Conservation (phyloP, 768 basidiomycete genomes). For the Termitomyces sp. region DNA sequence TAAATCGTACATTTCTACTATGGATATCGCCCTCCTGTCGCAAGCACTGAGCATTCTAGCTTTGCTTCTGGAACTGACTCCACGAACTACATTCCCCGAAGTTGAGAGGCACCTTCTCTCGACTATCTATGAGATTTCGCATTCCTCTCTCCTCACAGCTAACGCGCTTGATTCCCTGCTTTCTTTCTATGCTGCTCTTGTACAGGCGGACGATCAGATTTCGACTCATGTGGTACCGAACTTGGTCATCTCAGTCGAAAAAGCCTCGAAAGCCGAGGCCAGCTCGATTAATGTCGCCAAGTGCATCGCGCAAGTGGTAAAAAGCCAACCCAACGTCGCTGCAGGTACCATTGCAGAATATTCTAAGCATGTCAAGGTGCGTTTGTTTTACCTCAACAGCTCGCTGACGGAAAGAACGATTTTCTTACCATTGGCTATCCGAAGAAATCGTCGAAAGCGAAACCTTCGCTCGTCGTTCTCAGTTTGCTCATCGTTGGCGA, state of each 20-base stretch:
- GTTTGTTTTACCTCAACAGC: conserved; percentile 2
- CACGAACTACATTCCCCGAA: conserved; percentile 63
- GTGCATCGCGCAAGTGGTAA: conserved; percentile 80
- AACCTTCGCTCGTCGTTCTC: conserved; percentile 65
- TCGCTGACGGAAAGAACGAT: background rate
- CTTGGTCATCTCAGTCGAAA: conserved; percentile 62
- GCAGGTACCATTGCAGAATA: conserved; percentile 85
- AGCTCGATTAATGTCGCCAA: conserved; percentile 72
- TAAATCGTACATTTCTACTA: conserved; percentile 64
- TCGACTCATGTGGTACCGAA: conserved; percentile 78
- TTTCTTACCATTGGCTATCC: background rate
- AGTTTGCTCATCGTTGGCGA: conserved; percentile 90
- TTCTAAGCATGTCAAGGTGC: conserved; percentile 73
- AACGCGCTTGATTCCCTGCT: conserved; percentile 77
- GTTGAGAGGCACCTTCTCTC: conserved; percentile 66
- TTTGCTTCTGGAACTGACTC: conserved; percentile 63
- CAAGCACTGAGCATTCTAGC: conserved; percentile 64
- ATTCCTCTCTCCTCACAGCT: conserved; percentile 75
- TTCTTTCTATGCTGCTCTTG: conserved; percentile 76
- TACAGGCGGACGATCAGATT: conserved; percentile 77
- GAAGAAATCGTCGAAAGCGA: conserved; percentile 54
- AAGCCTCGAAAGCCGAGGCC: conserved; percentile 51
- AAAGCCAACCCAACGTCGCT: conserved; percentile 60
- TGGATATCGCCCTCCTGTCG: conserved; percentile 75
- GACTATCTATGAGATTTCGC: conserved; percentile 64